These are phyloP conservation scores for Dryas drummondii DNA, from an alignment of 306 rosid genomes.

Conservation along the genomic window DNA sequence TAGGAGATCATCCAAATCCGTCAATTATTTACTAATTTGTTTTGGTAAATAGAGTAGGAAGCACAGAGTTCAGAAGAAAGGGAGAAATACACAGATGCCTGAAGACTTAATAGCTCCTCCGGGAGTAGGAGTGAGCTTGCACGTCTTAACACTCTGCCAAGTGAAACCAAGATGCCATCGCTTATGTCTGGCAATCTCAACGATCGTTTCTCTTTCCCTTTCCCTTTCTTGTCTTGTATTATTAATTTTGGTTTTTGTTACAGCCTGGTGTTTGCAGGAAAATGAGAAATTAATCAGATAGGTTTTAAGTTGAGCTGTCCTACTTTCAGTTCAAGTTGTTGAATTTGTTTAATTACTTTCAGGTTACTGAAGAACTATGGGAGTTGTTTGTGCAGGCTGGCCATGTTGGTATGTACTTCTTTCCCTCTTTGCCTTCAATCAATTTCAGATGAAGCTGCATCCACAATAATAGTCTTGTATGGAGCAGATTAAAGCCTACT, in stretches of 20 bases:
- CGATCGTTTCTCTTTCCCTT: constrained; percentile 41
- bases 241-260: too few relatives aligned
- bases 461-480: neutral
- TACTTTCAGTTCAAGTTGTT: neutral
- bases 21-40: neutral
- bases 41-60: neutral
- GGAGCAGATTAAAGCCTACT: neutral
- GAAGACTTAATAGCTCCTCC: too few relatives aligned
- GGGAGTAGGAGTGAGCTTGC: too few relatives aligned
- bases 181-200: constrained; percentile 83
- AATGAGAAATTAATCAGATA: neutral
- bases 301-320: neutral
- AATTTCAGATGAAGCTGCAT: neutral
- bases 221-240: neutral
- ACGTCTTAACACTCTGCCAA: constrained; percentile 45
- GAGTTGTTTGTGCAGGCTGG: constrained; percentile 51
- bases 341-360: neutral
- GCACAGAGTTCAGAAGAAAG: constrained; percentile 7
- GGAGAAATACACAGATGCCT: too few relatives aligned
- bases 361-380: constrained; percentile 48
- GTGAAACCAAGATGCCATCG: constrained; percentile 89
- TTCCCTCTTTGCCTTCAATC: neutral
- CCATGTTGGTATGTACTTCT: constrained; percentile 37
- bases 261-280: too few relatives aligned
- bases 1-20: neutral